Evolutionary conservation across 1,284 basidiomycete genomes (phyloP), one percentile per base, ranked within the genome.

Genomic region (Spongiforma sp.): DNA sequence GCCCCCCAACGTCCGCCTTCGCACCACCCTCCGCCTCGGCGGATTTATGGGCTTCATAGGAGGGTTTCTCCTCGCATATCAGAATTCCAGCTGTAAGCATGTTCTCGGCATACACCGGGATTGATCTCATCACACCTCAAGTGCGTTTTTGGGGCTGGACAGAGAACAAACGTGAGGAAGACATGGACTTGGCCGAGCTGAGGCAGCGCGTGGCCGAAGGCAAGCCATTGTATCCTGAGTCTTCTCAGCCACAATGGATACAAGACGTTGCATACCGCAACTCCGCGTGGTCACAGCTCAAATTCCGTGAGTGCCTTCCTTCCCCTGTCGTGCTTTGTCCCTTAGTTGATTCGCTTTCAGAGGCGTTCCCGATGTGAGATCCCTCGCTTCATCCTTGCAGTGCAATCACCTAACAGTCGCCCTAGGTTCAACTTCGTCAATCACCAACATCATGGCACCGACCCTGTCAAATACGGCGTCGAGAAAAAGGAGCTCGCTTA

Each of bases 131-230:
- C 56, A 65, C 32, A 48, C 36, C 17, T 30, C 59, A 62, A 74
- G 96, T 91, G 80, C 95, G 97, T 53, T 97, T 99, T 85, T 96
- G 94, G 94, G 97, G 97, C 59, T 96, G 94, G 93, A 83, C 86
- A 28, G 97, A 99, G 83, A 99, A 99, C 82, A 88, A 87, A 68
- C 82, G 85, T 26, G 96, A 98, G 77, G 86, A 91, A 70, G 86
- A 86, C 64, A 84, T 82, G 77, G 96, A 98, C 77, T 75, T 89
- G 59, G 82, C 83, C 30, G 96, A 98, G 78, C 81, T 98, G 57
- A 86, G 86, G 50, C 87, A 90, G 67, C 87, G 86, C 43, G 90
- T 87, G 17, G 80, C 79, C 67, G 85, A 89, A 67, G 95, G 95
- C 61, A 89, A 94, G 76, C 88, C 95, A 19, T 77, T 98, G 55